Percentiles rank a stretch among this genome's conserved stretches.
These are phyloP conservation scores for Vachellia pachyceras DNA, from an alignment of 306 rosid species.

Conservation along the genomic window DNA sequence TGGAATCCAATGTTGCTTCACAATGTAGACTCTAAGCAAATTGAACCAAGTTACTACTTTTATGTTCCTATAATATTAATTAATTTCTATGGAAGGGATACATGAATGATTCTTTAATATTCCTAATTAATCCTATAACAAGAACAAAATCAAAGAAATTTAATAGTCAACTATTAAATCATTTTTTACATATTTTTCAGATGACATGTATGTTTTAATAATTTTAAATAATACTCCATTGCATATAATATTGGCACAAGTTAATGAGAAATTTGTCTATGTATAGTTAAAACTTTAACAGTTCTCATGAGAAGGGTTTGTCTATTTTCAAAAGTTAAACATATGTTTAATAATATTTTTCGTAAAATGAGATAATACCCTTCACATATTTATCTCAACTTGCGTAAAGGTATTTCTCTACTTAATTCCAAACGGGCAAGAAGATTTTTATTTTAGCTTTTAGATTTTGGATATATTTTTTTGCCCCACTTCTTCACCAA, in stretches of 20 bases:
- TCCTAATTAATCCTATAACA: neutral
- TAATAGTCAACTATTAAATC: neutral
- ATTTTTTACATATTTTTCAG: neutral
- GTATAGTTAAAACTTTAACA: too few relatives aligned
- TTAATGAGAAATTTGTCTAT: neutral
- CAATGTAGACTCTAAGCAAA: too few relatives aligned
- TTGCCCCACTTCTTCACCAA: neutral
- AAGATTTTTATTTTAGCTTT: neutral
- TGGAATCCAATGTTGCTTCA: slow-evolving; percentile 45
- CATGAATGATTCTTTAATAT: neutral
- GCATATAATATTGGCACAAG: neutral
- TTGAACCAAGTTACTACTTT: neutral
- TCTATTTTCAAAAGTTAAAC: too few relatives aligned
- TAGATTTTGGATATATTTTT: neutral
- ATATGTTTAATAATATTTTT: too few relatives aligned
- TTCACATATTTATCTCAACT: too few relatives aligned
- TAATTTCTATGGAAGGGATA: neutral
- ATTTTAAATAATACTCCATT: neutral
- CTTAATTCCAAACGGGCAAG: too few relatives aligned
- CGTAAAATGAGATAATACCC: too few relatives aligned
- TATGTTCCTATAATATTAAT: neutral
- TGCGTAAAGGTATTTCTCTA: too few relatives aligned
- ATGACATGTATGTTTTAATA: neutral
- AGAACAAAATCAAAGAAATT: neutral
- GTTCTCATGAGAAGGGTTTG: too few relatives aligned